phyloP scores from a whole-genome alignment of 2,329 filamentous ascomycete species.

The Penicillium verrucosum region DNA sequence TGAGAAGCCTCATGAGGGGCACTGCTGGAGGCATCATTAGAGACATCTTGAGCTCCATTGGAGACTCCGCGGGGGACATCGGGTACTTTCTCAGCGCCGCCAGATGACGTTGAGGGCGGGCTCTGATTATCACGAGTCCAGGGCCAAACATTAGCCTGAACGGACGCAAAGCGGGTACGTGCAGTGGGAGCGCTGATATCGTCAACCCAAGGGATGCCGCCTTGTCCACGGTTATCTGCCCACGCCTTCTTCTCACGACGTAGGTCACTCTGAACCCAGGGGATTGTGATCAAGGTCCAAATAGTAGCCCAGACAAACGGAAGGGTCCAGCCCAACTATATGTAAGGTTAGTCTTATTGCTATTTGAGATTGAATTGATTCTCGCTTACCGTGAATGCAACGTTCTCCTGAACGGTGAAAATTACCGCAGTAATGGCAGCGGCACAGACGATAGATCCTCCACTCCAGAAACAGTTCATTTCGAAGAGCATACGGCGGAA shows the following conservation, averaged over 20 bases:
- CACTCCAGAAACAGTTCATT: constrained; percentile 58
- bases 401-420: constrained; percentile 47
- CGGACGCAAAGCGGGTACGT: constrained; percentile 38
- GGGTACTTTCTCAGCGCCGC: constrained; percentile 6
- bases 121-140: constrained; percentile 31
- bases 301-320: constrained; percentile 44
- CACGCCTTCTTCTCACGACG: constrained; percentile 45
- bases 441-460: constrained; percentile 49
- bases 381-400: constrained; percentile 47
- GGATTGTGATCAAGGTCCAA: constrained; percentile 47
- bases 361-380: not conserved
- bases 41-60: not conserved
- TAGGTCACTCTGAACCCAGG: constrained; percentile 47
- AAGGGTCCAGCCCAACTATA: constrained; percentile 42
- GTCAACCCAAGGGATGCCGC: constrained; percentile 38
- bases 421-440: constrained; percentile 48
- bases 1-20: not conserved
- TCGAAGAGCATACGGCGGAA: constrained; percentile 55
- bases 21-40: not conserved
- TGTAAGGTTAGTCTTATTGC: constrained; percentile 5
- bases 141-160: constrained; percentile 32
- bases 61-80: not conserved
- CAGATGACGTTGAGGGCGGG: constrained; percentile 22
- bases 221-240: constrained; percentile 33
- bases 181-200: constrained; percentile 37